A percentile compares a stretch with the other conserved stretches of the same genome.
phyloP scores from a whole-genome alignment of 129 eudicot species.

The Rutidosis leptorrhynchoides region DNA sequence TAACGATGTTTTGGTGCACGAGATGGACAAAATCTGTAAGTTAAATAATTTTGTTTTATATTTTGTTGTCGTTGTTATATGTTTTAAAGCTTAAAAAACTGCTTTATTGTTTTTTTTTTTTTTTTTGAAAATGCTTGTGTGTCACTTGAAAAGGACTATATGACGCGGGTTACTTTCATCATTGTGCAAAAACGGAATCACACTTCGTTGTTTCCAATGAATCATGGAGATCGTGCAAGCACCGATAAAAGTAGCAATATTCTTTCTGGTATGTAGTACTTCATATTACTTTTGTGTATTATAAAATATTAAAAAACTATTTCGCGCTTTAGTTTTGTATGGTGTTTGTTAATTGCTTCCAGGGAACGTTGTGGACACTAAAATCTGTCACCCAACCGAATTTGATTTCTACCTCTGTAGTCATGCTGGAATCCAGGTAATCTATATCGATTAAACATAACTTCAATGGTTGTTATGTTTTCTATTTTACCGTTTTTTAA shows the following conservation, averaged over 20 bases:
- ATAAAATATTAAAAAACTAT: neutral
- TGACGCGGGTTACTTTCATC: constrained; percentile 57
- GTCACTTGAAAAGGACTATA: constrained; percentile 44
- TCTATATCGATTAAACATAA: neutral
- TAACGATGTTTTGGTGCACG: constrained; percentile 49
- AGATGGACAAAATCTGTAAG: constrained; percentile 60
- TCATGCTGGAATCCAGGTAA: constrained; percentile 84
- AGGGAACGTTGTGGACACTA: constrained; percentile 72
- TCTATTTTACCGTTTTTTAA: neutral
- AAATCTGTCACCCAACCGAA: constrained; percentile 58
- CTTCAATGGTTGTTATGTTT: neutral
- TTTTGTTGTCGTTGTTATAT: no score
- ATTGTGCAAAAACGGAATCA: constrained; percentile 84
- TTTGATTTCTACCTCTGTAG: constrained; percentile 79
- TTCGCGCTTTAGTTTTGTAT: neutral
- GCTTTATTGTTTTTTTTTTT: no score
- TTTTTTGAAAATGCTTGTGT: constrained; percentile 77
- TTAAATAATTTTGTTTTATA: constrained; percentile 36
- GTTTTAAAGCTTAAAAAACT: neutral
- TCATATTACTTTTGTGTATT: neutral
- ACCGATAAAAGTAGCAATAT: constrained; percentile 78
- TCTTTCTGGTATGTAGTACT: constrained; percentile 56
- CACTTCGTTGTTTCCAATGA: constrained; percentile 59
- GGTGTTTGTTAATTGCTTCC: neutral
- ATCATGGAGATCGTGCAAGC: constrained; percentile 26